These are phyloP conservation scores for Psidium guajava DNA, from an alignment of 345 rosid species.

Conservation along the genomic window DNA sequence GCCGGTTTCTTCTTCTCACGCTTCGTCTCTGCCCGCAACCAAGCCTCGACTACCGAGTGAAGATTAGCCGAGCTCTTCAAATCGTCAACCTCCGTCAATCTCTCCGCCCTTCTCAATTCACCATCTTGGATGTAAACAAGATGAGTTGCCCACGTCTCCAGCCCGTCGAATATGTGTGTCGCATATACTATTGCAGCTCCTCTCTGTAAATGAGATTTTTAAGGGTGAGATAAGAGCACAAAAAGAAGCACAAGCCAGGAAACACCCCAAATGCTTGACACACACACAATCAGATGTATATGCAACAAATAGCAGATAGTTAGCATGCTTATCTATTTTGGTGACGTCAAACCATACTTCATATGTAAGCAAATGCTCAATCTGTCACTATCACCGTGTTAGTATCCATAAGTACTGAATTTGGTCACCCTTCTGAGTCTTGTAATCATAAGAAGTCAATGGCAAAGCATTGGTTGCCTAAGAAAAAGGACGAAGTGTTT, in stretches of 20 bases:
- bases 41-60: slow-evolving; percentile 74
- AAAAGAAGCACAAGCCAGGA: not conserved
- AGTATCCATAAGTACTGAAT: not conserved
- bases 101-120: slow-evolving; percentile 45
- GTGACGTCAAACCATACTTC: not conserved
- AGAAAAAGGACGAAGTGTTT: not conserved
- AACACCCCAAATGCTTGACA: not conserved
- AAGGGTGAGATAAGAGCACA: not conserved
- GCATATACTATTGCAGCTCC: slow-evolving; percentile 90
- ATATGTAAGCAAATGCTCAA: not conserved
- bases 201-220: slow-evolving; percentile 25
- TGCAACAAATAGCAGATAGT: not conserved
- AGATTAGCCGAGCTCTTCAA: slow-evolving; percentile 56
- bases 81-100: slow-evolving; percentile 42
- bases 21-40: slow-evolving; percentile 78
- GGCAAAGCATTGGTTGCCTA: not conserved
- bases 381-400: not conserved
- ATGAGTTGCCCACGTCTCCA: slow-evolving; percentile 89
- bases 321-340: not conserved
- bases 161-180: slow-evolving; percentile 86
- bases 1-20: slow-evolving; percentile 38
- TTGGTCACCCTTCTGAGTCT: not conserved
- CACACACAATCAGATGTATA: not conserved
- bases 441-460: not conserved
- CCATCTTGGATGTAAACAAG: slow-evolving; percentile 85